phyloP scores from a whole-genome alignment of 2,329 filamentous ascomycete genomes.

The Pseudopithomyces maydicus region DNA sequence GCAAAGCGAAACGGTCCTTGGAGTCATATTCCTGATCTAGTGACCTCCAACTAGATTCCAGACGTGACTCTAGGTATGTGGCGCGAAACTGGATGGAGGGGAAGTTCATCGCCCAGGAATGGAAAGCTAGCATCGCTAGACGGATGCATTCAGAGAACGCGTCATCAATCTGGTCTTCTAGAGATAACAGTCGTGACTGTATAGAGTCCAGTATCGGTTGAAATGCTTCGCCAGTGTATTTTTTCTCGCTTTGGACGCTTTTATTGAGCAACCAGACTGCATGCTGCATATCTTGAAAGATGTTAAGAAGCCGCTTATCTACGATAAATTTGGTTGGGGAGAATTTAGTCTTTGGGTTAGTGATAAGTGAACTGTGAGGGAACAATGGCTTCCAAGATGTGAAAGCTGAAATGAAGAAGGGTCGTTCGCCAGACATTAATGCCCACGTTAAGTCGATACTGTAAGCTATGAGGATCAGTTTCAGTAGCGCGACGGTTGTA shows the following conservation, averaged over 20 bases:
- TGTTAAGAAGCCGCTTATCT: not conserved
- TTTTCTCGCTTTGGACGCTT: not conserved
- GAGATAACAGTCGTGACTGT: not conserved
- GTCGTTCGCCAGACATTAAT: not conserved
- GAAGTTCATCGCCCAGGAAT: not conserved
- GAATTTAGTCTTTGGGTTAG: not conserved
- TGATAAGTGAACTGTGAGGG: not conserved
- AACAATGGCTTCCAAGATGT: not conserved
- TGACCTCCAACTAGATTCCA: not conserved
- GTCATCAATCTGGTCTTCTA: not conserved
- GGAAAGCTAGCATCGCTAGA: not conserved
- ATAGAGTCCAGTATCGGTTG: not conserved
- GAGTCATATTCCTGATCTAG: not conserved
- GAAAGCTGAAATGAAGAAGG: not conserved
- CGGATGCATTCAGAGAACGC: not conserved
- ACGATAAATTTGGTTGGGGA: not conserved
- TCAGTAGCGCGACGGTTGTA: not conserved
- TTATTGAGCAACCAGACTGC: not conserved
- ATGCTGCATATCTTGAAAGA: conserved; percentile 3
- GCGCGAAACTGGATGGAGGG: not conserved
- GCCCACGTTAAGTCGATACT: not conserved
- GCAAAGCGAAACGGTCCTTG: not conserved
- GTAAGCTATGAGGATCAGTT: not conserved
- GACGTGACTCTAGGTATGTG: not conserved
- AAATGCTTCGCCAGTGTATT: not conserved